phyloP scores from a whole-genome alignment of 2,329 filamentous ascomycete species.

The Hypoxylon sp. region DNA sequence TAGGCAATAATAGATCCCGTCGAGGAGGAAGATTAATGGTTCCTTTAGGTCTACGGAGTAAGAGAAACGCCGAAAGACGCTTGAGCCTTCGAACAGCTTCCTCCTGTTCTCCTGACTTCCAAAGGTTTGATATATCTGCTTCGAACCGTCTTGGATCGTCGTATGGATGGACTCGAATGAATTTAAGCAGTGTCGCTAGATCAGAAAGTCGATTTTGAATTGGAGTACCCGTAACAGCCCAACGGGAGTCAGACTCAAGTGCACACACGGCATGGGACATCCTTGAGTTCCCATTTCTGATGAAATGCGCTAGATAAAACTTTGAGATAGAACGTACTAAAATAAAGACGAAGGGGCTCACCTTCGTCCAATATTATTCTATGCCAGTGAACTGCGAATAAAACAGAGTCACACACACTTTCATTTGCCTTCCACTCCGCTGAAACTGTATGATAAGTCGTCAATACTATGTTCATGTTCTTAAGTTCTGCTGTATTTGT shows the following conservation, averaged over 20 bases:
- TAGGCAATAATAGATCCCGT: conserved; percentile 52
- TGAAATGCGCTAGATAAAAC: conserved; percentile 57
- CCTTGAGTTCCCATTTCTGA: conserved; percentile 55
- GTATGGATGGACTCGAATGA: conserved; percentile 51
- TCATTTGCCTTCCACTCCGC: conserved; percentile 2
- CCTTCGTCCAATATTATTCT: conserved; percentile 7
- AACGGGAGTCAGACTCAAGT: conserved; percentile 57
- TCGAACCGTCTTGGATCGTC: neutral
- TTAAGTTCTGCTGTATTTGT: neutral
- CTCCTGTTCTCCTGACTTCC: conserved; percentile 8
- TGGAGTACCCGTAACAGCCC: conserved; percentile 65
- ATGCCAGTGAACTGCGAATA: neutral
- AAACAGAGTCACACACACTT: neutral
- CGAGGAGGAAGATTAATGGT: conserved; percentile 58
- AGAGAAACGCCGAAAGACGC: conserved; percentile 1
- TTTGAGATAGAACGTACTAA: neutral
- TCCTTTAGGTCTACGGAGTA: conserved; percentile 47
- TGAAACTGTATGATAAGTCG: conserved; percentile 5
- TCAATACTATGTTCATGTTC: neutral
- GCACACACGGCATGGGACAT: conserved; percentile 58
- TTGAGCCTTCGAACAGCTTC: conserved; percentile 12
- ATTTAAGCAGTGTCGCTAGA: conserved; percentile 60
- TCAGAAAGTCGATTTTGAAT: conserved; percentile 64
- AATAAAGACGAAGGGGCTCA: neutral
- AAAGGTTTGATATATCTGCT: neutral